Evolutionary conservation across 2,329 filamentous ascomycete species (phyloP).

Genomic region (Ceratocystis colombiana): DNA sequence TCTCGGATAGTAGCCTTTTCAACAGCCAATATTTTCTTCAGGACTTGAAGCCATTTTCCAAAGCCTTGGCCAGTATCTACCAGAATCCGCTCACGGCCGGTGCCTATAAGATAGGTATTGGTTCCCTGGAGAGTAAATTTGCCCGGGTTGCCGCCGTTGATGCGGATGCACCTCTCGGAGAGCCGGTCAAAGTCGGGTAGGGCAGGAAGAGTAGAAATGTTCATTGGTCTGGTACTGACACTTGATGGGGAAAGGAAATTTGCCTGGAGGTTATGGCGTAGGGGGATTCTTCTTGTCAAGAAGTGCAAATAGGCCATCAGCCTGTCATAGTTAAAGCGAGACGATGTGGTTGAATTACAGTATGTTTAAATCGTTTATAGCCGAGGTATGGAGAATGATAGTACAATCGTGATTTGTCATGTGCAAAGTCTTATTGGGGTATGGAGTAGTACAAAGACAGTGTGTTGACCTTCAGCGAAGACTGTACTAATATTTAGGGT

Average conservation of each 20-base stretch:
- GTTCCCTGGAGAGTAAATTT: constrained; percentile 72
- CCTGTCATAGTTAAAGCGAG: neutral
- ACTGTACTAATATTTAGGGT: no score
- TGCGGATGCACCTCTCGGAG: constrained; percentile 66
- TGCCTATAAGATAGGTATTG: constrained; percentile 89
- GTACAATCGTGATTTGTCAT: no score
- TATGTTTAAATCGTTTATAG: no score
- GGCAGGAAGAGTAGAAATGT: constrained; percentile 39
- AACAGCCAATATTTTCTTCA: constrained; percentile 53
- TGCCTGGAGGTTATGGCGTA: neutral
- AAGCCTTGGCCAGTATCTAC: constrained; percentile 84
- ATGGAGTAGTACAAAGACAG: no score
- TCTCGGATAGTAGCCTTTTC: constrained; percentile 60
- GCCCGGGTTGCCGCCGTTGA: constrained; percentile 82
- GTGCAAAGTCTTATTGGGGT: no score
- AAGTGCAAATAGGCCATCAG: neutral
- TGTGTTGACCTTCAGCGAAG: no score
- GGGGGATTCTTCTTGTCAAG: neutral
- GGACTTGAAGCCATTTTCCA: constrained; percentile 57
- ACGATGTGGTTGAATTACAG: no score
- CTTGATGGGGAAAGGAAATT: neutral
- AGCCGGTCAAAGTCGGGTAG: constrained; percentile 68
- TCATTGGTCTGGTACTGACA: neutral
- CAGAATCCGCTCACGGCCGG: constrained; percentile 60
- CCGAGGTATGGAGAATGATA: no score